Evolutionary conservation across 2,329 filamentous ascomycete species (phyloP).

Genomic region (Fusarium bulbicola): DNA sequence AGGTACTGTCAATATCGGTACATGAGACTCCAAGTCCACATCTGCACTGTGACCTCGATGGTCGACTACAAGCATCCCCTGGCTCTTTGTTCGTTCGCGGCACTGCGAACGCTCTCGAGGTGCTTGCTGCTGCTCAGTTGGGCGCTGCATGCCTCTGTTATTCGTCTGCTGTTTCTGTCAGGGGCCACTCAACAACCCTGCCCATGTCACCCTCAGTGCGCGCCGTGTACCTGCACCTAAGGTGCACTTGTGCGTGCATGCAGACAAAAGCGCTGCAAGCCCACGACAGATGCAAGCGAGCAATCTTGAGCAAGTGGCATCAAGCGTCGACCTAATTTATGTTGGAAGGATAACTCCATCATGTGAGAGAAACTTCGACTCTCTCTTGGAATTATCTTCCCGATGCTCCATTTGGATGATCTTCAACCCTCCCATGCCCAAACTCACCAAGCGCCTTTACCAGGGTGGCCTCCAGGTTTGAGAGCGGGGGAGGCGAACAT

Average conservation of each 20-base stretch:
- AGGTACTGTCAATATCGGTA: conserved; percentile 18
- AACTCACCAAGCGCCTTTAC: conserved; percentile 4
- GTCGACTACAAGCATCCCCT: conserved; percentile 17
- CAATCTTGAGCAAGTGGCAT: background rate
- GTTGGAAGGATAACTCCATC: conserved; percentile 9
- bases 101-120: conserved; percentile 25
- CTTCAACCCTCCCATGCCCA: background rate
- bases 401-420: conserved; percentile 1
- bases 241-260: conserved; percentile 34
- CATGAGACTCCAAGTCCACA: conserved; percentile 20
- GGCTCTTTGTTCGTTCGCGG: conserved; percentile 15
- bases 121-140: conserved; percentile 23
- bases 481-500: conserved; percentile 39
- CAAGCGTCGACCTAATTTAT: background rate
- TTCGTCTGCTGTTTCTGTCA: conserved; percentile 38
- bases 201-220: conserved; percentile 28
- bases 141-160: conserved; percentile 15
- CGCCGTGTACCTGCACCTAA: conserved; percentile 41
- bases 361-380: background rate
- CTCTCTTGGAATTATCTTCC: background rate
- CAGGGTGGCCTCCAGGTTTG: conserved; percentile 23
- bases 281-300: conserved; percentile 24
- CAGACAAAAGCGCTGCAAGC: conserved; percentile 28
- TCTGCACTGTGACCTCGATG: conserved; percentile 32
- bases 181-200: conserved; percentile 19